Percentiles rank a stretch among this genome's conserved stretches.
These are phyloP conservation scores for Kluyveromyces lactis DNA, from an alignment of 805 yeast species.

Conservation along the genomic window DNA sequence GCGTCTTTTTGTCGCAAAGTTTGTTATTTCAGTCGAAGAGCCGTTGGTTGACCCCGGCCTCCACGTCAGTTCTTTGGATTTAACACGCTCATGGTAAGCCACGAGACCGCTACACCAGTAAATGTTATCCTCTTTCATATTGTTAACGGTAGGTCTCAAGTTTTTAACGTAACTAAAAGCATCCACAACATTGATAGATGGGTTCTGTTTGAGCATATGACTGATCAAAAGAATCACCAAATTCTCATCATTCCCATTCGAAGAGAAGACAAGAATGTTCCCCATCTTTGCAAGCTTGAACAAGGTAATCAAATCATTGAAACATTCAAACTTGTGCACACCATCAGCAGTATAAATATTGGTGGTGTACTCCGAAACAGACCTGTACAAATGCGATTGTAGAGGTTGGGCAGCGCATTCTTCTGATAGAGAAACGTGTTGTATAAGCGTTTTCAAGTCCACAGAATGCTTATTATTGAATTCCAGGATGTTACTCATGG, in stretches of 20 bases:
- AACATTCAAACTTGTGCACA: constrained; percentile 15
- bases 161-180: constrained; percentile 24
- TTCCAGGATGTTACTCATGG: constrained; percentile 2
- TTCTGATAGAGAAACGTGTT: constrained; percentile 1
- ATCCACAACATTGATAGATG: constrained; percentile 16
- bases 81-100: constrained; percentile 17
- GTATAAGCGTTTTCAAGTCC: constrained; percentile 4
- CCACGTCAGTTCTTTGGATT: constrained; percentile 14
- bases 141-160: constrained; percentile 18
- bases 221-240: constrained; percentile 21
- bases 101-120: constrained; percentile 19
- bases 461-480: constrained; percentile 8
- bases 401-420: neutral
- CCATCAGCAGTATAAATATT: constrained; percentile 9
- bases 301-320: constrained; percentile 24
- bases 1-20: constrained; percentile 6
- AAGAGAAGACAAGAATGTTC: constrained; percentile 19
- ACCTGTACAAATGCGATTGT: constrained; percentile 5
- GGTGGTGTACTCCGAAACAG: constrained; percentile 4
- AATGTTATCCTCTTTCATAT: constrained; percentile 15
- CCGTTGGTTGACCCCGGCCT: constrained; percentile 7
- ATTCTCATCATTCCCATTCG: constrained; percentile 22
- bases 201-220: constrained; percentile 17
- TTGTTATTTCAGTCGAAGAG: neutral
- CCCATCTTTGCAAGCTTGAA: constrained; percentile 16